Conservation (phyloP, 768 basidiomycete genomes). For the Sistotremastrum niveocremeum region DNA sequence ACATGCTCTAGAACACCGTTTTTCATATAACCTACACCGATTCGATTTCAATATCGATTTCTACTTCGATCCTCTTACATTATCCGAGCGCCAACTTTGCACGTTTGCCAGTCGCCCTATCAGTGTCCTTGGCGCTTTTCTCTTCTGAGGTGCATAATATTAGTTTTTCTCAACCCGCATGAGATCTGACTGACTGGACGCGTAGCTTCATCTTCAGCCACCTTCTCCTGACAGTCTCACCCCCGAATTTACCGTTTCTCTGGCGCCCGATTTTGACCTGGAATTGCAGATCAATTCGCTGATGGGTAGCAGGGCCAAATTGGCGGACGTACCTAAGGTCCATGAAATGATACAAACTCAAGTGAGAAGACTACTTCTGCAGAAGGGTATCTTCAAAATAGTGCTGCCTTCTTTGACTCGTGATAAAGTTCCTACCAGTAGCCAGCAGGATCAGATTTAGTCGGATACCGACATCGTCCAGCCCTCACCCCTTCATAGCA, state of each 20-base stretch:
- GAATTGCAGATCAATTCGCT: conserved; percentile 81
- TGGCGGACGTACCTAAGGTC: conserved; percentile 93
- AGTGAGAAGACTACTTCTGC: conserved; percentile 42
- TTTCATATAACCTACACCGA: conserved; percentile 81
- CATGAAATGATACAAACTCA: conserved; percentile 89
- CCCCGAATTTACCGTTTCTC: conserved; percentile 53
- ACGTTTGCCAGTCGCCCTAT: conserved; percentile 68
- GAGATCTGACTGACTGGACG: conserved; percentile 1
- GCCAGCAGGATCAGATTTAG: too few species aligned
- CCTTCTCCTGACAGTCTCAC: conserved; percentile 39
- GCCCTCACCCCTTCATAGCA: too few species aligned
- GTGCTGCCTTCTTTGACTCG: conserved; percentile 49
- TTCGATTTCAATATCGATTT: conserved; percentile 68
- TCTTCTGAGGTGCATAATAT: conserved; percentile 27
- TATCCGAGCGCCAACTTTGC: conserved; percentile 77
- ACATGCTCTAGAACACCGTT: conserved; percentile 43
- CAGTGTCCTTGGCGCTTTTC: conserved; percentile 55
- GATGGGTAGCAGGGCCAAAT: conserved; percentile 92
- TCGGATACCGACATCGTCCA: too few species aligned
- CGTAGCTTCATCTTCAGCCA: conserved; percentile 47
- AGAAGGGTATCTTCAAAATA: conserved; percentile 50
- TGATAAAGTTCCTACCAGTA: conserved; percentile 6
- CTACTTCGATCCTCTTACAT: conserved; percentile 71
- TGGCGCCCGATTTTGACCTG: conserved; percentile 79
- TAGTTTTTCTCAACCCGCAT: neutral